Conservation (phyloP, 306 rosid genomes). For the Lathyrus aphaca region DNA sequence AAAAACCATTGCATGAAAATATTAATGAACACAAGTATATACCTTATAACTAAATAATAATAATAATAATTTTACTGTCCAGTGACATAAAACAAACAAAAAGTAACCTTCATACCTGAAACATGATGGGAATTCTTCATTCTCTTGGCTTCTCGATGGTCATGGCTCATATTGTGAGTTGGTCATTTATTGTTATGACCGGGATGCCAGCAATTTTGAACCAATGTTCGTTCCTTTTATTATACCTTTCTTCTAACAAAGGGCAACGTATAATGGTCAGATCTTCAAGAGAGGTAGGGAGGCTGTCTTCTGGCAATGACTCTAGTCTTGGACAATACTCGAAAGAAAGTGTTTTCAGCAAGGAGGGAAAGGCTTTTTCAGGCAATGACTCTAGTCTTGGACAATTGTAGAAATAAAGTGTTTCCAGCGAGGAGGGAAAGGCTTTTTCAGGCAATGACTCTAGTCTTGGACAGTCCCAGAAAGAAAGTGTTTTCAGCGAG, state of each 20-base stretch:
- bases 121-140: no score
- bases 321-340: not conserved
- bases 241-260: not conserved
- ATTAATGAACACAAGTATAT: no score
- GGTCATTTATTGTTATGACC: not conserved
- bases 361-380: not conserved
- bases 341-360: not conserved
- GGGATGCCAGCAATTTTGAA: not conserved
- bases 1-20: no score
- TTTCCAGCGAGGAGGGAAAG: not conserved
- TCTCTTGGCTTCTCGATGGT: no score
- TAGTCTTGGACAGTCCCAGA: not conserved
- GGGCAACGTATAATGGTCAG: not conserved
- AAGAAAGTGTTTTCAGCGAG: not conserved
- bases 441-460: not conserved
- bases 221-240: not conserved
- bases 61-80: no score
- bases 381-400: not conserved
- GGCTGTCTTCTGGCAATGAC: not conserved
- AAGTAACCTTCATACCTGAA: no score
- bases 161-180: not conserved
- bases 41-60: no score
- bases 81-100: no score
- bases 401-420: rapidly evolving
- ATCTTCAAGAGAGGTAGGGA: not conserved